Base-by-base conservation (phyloP, 306 rosid genomes). In the Hylodesmum podocarpum region DNA sequence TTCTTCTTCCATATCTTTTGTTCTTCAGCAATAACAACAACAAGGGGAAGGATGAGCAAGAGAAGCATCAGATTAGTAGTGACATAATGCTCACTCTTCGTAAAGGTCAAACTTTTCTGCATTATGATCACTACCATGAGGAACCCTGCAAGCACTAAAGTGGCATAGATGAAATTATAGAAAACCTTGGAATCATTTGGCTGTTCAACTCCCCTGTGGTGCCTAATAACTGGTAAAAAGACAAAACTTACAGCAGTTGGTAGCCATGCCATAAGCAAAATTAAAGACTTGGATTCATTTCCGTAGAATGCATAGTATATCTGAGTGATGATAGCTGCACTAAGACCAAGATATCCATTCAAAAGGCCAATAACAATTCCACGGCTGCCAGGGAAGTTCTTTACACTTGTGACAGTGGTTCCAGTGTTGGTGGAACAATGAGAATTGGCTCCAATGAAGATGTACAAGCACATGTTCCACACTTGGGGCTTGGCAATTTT, bases 181-280 rank as follows among this genome's bases (percentile, higher is more conserved):
- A 92, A 89, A 40, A 81, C 88, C n/a, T 57, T 81, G n/a, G 84
- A 65, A 54, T 89, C 97, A 29, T 84, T 79, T 29, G 63, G 22
- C 25, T 78, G 49, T 34, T 82, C 51, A 59, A 54, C 6, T 9
- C 86, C 78, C 44, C 33, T 36, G 31, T 84, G 81, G 36, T 79
- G 40, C 78, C 66, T 77, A 4, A 90, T 78, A 13, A 87, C 75
- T 0, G 86, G 86, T 0, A 88, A 24, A 21, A 92, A 85, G 47
- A 62, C 19, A 4, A 90, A 72, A 22, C 91, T 78, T 2, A 80
- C 40, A 3, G 75, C 93, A 1, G 87, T 80, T 6, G 97, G 97
- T 14, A 92, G 70, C 96, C 96, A 92, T 1, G 91, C 91, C 74
- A 88, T 81, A 25, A 88, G 85, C 63, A 89, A 64, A 54, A 89